Base-by-base conservation (phyloP, 2,329 filamentous ascomycete genomes). In the Aspergillus sp. region DNA sequence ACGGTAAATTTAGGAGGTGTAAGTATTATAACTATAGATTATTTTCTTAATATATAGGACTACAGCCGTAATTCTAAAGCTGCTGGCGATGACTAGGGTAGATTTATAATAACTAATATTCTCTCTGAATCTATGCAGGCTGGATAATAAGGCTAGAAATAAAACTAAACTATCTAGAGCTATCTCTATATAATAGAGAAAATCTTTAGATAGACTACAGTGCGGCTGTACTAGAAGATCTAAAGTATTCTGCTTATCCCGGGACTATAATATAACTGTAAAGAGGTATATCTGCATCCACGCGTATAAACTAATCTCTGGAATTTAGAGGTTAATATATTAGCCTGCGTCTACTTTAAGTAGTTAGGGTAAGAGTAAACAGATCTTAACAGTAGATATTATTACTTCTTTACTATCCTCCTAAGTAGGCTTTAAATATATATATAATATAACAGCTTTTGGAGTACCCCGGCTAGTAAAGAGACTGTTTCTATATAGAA, bases 31-130 rank as follows among this genome's bases (percentile, higher is more conserved):
- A 19, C 67, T 61, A 46, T 74, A 59, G 41, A 78, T 69, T 11
- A 76, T 27, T 64, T 62, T 75, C 56, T 72, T 73, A 4, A 77
- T 59, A 59, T 75, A 73, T 35, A 65, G 67, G 48, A 76, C 62
- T 21, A 67, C 60, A 9, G 61, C 64, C 6, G 66, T 67, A 31
- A 77, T 70, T 6, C 74, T 66, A 55, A 69, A 70, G 33, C 66
- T 66, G 52, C 62, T 73, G 7, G 70, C 66, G 7, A 77, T 55
- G 47, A 74, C 64, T 4, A 77, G 52, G 35, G 72, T 59, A 15
- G 56, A 74, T 59, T 74, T 61, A 61, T 70, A 76, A 15, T 68
- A 56, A 15, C 61, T 58, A n/a, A 72, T 61, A 44, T 59, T 46
- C 46, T 68, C 57, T 59, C 59, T 71, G 4, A 56, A 62, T 41